Conservation (phyloP, 257 asterid genomes). For the Vinca minor region DNA sequence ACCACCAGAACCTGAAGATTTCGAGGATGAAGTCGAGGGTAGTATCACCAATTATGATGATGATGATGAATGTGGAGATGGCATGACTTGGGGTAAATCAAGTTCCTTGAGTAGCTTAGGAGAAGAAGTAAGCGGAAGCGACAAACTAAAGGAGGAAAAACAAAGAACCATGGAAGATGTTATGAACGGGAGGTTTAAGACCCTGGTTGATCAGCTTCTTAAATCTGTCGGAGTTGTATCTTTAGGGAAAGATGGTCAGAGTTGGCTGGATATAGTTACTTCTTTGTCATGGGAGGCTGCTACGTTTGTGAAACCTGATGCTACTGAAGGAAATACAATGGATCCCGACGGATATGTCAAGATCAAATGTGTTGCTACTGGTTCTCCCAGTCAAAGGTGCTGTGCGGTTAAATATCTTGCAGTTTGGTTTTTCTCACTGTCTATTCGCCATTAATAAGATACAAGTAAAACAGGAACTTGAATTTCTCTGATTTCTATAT, state of each 20-base stretch:
- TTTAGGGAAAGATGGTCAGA: constrained; percentile 29
- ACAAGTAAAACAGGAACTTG: not conserved
- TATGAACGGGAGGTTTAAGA: constrained; percentile 64
- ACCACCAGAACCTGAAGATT: constrained; percentile 72
- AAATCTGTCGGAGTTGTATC: constrained; percentile 51
- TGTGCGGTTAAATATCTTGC: not conserved
- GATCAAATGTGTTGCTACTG: constrained; percentile 78
- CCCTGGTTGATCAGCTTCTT: constrained; percentile 64
- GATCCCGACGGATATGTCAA: constrained; percentile 92
- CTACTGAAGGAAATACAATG: constrained; percentile 70
- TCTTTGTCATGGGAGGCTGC: constrained; percentile 93
- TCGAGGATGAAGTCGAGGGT: constrained; percentile 49
- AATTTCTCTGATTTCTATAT: not conserved
- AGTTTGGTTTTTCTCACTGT: constrained; percentile 1
- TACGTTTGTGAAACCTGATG: constrained; percentile 73
- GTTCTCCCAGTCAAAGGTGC: constrained; percentile 67
- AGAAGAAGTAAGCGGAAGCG: constrained; percentile 52
- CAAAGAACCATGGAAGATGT: constrained; percentile 57
- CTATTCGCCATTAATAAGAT: not conserved
- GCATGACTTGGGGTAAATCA: constrained; percentile 51
- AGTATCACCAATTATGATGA: constrained; percentile 60
- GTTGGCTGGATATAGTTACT: constrained; percentile 75
- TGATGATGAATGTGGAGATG: constrained; percentile 64
- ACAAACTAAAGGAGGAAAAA: constrained; percentile 61
- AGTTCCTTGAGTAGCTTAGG: constrained; percentile 51